phyloP scores from a whole-genome alignment of 495 filamentous ascomycete species.

The Penicillium manginii region DNA sequence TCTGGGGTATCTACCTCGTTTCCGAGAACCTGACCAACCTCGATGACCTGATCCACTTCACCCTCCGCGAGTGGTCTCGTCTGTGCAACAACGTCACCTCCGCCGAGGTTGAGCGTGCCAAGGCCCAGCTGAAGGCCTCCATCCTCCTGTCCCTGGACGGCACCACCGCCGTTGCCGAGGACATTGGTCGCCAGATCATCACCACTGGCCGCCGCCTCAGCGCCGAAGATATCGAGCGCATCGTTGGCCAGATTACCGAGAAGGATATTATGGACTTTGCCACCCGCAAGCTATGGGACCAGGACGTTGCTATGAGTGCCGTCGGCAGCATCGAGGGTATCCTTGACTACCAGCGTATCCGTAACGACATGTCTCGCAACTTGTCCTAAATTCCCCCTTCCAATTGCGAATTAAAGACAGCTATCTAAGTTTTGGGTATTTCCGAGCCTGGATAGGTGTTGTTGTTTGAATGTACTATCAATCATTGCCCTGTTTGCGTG shows the following conservation, averaged over 20 bases:
- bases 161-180: constrained; percentile 95
- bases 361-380: constrained; percentile 90
- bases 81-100: constrained; percentile 83
- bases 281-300: constrained; percentile 89
- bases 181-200: constrained; percentile 97
- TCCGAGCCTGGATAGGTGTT: constrained; percentile 15
- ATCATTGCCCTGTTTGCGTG: constrained; percentile 42
- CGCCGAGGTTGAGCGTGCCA: constrained; percentile 95
- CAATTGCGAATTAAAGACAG: constrained; percentile 30
- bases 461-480: constrained; percentile 43
- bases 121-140: constrained; percentile 98
- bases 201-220: constrained; percentile 90
- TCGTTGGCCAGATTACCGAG: constrained; percentile 84
- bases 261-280: constrained; percentile 98
- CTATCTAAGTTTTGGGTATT: constrained; percentile 13
- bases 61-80: constrained; percentile 96
- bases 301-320: constrained; percentile 90
- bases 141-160: constrained; percentile 96
- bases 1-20: constrained; percentile 99
- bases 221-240: constrained; percentile 91
- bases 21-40: constrained; percentile 83
- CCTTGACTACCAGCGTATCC: constrained; percentile 86
- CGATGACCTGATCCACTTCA: constrained; percentile 97
- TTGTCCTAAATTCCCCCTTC: constrained; percentile 40
- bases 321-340: constrained; percentile 90